Base-by-base conservation (phyloP, 805 yeast genomes). In the Pachysolen tannophilus region DNA sequence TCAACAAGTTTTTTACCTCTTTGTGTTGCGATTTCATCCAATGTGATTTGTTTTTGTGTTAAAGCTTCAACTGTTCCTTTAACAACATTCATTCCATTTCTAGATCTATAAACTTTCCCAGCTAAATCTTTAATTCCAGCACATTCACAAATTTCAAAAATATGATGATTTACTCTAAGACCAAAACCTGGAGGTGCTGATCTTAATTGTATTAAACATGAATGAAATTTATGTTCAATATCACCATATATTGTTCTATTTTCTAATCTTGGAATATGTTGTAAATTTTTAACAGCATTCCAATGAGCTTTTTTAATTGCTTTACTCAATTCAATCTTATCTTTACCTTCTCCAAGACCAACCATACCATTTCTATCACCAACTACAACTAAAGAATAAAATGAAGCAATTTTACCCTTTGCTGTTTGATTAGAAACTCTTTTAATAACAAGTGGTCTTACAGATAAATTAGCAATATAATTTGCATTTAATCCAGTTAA, bases 1-100 rank as follows among this genome's bases (percentile, higher is more conserved):
- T 92, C 97, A 26, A 86, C 87, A 52, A 90, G 72, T 70, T 86
- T 86, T 73, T 90, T 90, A 43, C 98, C 98, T 63, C 98, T 77
- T 48, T 80, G 82, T 34, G 78, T 69, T 5, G 97, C 96, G 55
- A 90, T 70, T 48, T 87, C 95, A 49, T 84, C 94, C 48, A 85
- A 69, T 2, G 94, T 72, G 44, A 74, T 75, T 61, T 88, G 97
- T 50, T 77, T 75, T 34, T 71, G 66, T 26, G 64, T 44, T 45
- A 92, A 71, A 1, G 96, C 96, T 56, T 85, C 94, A 40, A 88
- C 67, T 34, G 88, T 73, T 29, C 90, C 92, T 63, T 88, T 87
- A 39, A 85, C 85, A 32, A 88, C 94, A 59, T 88, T 88, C 94
- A 92, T 86, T 34, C 82, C 81, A 63, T 90, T 92, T 67, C 97